Base-by-base conservation (phyloP, 2,329 filamentous ascomycete genomes). In the Hirsutella thompsonii region DNA sequence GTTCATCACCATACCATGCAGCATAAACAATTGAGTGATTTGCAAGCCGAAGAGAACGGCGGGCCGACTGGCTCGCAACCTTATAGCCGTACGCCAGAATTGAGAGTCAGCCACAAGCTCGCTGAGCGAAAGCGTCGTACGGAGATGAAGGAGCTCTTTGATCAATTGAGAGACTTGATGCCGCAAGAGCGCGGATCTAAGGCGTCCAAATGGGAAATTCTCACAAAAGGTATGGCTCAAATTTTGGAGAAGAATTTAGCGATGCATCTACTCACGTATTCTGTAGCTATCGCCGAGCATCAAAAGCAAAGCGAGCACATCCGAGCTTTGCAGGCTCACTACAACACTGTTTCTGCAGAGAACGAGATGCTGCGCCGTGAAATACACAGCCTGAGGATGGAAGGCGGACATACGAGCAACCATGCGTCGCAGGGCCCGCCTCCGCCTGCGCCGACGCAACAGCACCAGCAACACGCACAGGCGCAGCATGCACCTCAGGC, bases 101-200 rank as follows among this genome's bases (percentile, higher is more conserved):
- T 92, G 32, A 76, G 85, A 19, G 76, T 90, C 38, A 90, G 83
- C 54, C 85, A 92, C 62, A 92, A 92, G 60, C 72, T 92, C 42
- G 85, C 85, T 0, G 85, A 92, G 61, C 72, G 85, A 30, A 92
- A 92, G 64, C 74, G 85, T 32, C 70, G 85, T 45, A 89, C 84
- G 8, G 85, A 92, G 56, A 92, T 92, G 85, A 92, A 92, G 63
- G 81, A 85, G 52, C 64, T 92, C 0, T 92, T 92, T 54, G 85
- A 92, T 49, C 81, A 86, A 50, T 64, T 92, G 8, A 76, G 86
- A 49, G 80, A 83, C 49, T 68, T 87, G 30, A 80, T 90, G 63
- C 84, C 84, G 1, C 82, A 87, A 50, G 84, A 86, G 52, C 76
- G 85, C 14, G 85, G 85, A 2, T 82, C 81, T 20, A 93, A 92